Conservation (phyloP, 73 alveolate species). For the Uronychia binucleata region DNA sequence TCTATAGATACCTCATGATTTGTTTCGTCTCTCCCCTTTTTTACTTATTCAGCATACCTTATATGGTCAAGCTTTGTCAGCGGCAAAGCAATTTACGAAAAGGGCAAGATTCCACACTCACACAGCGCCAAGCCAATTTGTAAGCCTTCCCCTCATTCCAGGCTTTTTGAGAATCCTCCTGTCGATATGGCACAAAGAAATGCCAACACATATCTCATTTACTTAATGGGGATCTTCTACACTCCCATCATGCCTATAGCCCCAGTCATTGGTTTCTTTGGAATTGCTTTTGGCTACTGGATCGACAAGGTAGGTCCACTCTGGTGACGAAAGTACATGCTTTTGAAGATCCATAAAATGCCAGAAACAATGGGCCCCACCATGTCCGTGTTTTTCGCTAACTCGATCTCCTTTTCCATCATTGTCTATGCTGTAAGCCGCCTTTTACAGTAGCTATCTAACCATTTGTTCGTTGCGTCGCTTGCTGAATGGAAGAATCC, state of each 20-base stretch:
- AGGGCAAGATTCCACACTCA: slow-evolving; percentile 31
- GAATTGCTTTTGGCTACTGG: slow-evolving; percentile 39
- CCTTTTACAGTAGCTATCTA: slow-evolving; percentile 1
- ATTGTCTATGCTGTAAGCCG: slow-evolving; percentile 36
- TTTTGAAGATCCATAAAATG: slow-evolving; percentile 54
- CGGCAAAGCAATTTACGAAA: slow-evolving; percentile 12
- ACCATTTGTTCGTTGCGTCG: background rate
- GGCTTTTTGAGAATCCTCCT: slow-evolving; percentile 54
- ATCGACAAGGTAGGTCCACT: slow-evolving; percentile 33
- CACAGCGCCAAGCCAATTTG: slow-evolving; percentile 6
- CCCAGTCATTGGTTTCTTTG: slow-evolving; percentile 27
- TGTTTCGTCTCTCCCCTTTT: slow-evolving; percentile 38
- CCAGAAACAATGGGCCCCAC: slow-evolving; percentile 66
- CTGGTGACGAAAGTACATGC: slow-evolving; percentile 31
- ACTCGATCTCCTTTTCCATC: slow-evolving; percentile 34
- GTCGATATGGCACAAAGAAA: slow-evolving; percentile 61
- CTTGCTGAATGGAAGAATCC: background rate
- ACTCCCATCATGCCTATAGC: slow-evolving; percentile 59
- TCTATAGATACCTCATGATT: slow-evolving; percentile 20
- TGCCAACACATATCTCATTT: slow-evolving; percentile 30
- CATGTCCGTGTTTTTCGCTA: slow-evolving; percentile 58
- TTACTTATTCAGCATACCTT: slow-evolving; percentile 33
- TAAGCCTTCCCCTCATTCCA: no score
- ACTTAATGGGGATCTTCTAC: slow-evolving; percentile 42
- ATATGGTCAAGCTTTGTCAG: slow-evolving; percentile 25